Percentiles rank a stretch among this genome's conserved stretches.
Evolutionary conservation across 371 early-diverging fungal genomes (phyloP).

Genomic region (Rhizomucor miehei): DNA sequence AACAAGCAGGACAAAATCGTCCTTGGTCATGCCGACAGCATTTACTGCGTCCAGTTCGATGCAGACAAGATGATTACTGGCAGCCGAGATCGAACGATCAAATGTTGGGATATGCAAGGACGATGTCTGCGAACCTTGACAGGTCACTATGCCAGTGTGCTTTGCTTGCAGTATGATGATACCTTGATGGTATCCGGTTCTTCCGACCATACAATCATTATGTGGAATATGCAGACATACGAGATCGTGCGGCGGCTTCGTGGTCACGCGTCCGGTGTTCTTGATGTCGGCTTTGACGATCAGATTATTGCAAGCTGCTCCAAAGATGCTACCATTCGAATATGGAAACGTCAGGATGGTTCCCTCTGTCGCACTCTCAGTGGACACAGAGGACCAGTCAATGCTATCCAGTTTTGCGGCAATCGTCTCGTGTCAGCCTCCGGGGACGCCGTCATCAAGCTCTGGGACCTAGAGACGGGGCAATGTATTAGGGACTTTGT

Average conservation of each 20-base stretch:
- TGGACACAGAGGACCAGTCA: slow-evolving; percentile 88
- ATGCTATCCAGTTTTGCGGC: slow-evolving; percentile 75
- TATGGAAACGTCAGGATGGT: slow-evolving; percentile 73
- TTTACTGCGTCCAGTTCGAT: slow-evolving; percentile 95
- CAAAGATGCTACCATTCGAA: slow-evolving; percentile 87
- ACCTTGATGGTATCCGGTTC: slow-evolving; percentile 86
- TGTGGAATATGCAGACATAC: slow-evolving; percentile 77
- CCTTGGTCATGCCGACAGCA: slow-evolving; percentile 86
- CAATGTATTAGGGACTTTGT: slow-evolving; percentile 62
- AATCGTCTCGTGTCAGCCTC: slow-evolving; percentile 79
- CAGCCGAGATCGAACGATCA: slow-evolving; percentile 88
- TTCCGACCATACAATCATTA: slow-evolving; percentile 83
- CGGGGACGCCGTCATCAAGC: slow-evolving; percentile 80
- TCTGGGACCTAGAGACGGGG: slow-evolving; percentile 83
- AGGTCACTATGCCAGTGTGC: slow-evolving; percentile 89
- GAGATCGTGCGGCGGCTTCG: slow-evolving; percentile 9
- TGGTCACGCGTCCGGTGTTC: slow-evolving; percentile 77
- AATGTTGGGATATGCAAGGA: slow-evolving; percentile 63
- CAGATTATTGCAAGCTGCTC: slow-evolving; percentile 83
- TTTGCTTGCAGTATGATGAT: slow-evolving; percentile 85
- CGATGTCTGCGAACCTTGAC: slow-evolving; percentile 67
- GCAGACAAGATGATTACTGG: slow-evolving; percentile 82
- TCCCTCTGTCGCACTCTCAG: slow-evolving; percentile 58
- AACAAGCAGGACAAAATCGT: slow-evolving; percentile 30
- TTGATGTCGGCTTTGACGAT: slow-evolving; percentile 78